These are phyloP conservation scores for Suillus subaureus DNA, from an alignment of 768 basidiomycete genomes.

Conservation along the genomic window DNA sequence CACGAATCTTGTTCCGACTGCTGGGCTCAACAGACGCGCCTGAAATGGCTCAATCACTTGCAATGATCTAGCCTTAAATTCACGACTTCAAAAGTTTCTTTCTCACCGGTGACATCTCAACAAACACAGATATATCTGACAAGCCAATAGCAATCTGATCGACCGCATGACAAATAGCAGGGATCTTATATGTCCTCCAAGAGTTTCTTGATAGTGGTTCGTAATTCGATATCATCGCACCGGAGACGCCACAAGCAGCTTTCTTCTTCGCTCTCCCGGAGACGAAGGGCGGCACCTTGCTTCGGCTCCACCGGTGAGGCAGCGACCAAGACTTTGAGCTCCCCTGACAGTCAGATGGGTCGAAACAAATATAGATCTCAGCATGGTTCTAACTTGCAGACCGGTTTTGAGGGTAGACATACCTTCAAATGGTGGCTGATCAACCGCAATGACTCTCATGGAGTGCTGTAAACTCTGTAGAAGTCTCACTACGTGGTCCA, in stretches of 20 bases:
- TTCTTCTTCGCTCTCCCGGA: conserved; percentile 67
- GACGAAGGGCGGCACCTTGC: conserved; percentile 46
- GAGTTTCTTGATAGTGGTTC: conserved; percentile 45
- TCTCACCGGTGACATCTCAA: conserved; percentile 1
- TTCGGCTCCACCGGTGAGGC: conserved; percentile 18
- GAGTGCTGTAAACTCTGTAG: conserved; percentile 50
- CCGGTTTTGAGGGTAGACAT: conserved; percentile 18
- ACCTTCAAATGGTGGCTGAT: conserved; percentile 66
- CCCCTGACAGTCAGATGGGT: conserved; percentile 44
- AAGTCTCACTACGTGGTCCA: conserved; percentile 54
- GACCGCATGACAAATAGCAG: not conserved
- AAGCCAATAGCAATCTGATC: not conserved
- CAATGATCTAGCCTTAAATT: not conserved
- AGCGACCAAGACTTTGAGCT: conserved; percentile 60
- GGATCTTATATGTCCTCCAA: conserved; percentile 29
- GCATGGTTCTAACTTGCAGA: no score
- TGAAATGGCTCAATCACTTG: not conserved
- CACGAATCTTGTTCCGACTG: not conserved
- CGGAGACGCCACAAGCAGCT: conserved; percentile 75
- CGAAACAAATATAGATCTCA: conserved; percentile 11
- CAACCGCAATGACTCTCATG: conserved; percentile 54
- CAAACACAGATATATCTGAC: conserved; percentile 2
- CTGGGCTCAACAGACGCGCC: not conserved
- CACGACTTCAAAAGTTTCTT: not conserved
- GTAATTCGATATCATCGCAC: conserved; percentile 47